phyloP scores from a whole-genome alignment of 345 rosid genomes.

The Citrus unshiu region DNA sequence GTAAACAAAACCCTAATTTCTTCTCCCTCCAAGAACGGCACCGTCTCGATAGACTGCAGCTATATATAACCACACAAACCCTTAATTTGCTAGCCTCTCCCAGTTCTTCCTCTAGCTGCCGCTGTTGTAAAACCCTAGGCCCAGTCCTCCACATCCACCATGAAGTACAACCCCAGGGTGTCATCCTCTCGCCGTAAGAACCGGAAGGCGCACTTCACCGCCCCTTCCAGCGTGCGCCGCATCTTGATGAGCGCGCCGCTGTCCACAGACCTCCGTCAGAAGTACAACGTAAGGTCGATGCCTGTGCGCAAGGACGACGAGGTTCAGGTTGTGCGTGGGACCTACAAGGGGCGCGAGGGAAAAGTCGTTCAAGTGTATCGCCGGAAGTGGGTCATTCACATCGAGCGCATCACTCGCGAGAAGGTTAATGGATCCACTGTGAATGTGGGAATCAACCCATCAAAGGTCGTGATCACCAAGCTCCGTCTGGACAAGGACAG shows the following conservation, averaged over 20 bases:
- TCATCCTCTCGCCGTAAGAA: conserved; percentile 76
- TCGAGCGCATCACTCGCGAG: conserved; percentile 79
- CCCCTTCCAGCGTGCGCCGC: conserved; percentile 68
- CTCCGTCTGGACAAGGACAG: conserved; percentile 75
- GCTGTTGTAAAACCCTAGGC: background rate
- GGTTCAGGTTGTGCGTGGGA: conserved; percentile 77
- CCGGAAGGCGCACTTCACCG: conserved; percentile 78
- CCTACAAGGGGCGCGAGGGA: conserved; percentile 80
- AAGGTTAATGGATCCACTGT: conserved; percentile 80
- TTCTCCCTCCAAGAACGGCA: background rate
- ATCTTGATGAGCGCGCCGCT: conserved; percentile 71
- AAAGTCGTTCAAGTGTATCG: conserved; percentile 79
- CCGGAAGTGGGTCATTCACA: conserved; percentile 79
- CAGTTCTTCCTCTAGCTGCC: background rate
- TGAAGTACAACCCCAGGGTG: conserved; percentile 80
- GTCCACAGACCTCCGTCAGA: conserved; percentile 65
- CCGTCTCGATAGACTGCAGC: background rate
- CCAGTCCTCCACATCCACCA: background rate
- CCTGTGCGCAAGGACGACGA: conserved; percentile 83
- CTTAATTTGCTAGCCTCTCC: too few species aligned
- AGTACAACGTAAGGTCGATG: conserved; percentile 80
- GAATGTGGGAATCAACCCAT: conserved; percentile 69
- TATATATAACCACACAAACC: background rate
- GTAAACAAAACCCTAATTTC: conserved; percentile 7
- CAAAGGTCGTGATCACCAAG: conserved; percentile 71